Base-by-base conservation (phyloP, 1,139 yeast genomes). In the Sugiyamaella paludigena region DNA sequence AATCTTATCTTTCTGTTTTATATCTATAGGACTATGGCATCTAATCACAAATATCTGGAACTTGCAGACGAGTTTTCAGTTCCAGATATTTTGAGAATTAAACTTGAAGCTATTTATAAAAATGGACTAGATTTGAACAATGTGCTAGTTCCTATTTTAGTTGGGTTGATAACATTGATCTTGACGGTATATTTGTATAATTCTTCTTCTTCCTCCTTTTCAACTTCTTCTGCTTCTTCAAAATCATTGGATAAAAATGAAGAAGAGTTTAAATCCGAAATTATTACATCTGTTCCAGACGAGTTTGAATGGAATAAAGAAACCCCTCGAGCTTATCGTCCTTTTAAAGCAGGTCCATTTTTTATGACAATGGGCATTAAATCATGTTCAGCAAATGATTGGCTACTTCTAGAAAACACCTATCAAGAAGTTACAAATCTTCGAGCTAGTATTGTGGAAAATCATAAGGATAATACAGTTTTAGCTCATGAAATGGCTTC, bases 281-380 rank as follows among this genome's bases (percentile, higher is more conserved):
- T 13, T 10, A 47, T 58, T 13, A 47, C 31, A n/a, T 52, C 62
- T n/a, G 59, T 54, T 7, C 53, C 49, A 9, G 41, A 47, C n/a
- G 55, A 48, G 13, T 67, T 66, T 43, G 59, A 61, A 47, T 84
- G 87, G 84, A 58, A 68, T 15, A 58, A 58, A 8, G 66, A 69
- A 4, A 63, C 69, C 48, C 87, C 83, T n/a, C 66, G 69, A 49
- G 74, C 69, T 43, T 78, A 73, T 64, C 76, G 87, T 47, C 87
- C 88, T 2, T 79, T 81, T 70, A 81, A 80, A 60, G 76, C 78
- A 47, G 84, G 83, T 3, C 73, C 71, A 35, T 84, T 82, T 60
- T 79, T 77, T 55, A 68, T 85, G 67, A 84, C 84, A 4, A 81
- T 85, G 87, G 91, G 86, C 0, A 76, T 85, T 47, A 74, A 73